These are phyloP conservation scores for Sanghuangporus sanghuang DNA, from an alignment of 1,284 basidiomycete species.

Conservation along the genomic window DNA sequence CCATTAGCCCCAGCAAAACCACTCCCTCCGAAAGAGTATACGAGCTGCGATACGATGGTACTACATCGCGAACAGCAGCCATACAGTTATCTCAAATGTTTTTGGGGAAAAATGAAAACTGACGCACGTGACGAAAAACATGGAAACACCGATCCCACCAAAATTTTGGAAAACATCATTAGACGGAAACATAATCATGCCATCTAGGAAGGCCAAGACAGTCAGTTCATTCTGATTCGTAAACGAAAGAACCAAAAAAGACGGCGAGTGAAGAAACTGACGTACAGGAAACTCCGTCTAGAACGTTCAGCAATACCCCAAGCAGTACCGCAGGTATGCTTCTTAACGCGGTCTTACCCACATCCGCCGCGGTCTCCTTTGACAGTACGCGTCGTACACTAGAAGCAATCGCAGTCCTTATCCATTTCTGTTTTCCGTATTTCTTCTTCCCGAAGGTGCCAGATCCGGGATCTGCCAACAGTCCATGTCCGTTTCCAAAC, in stretches of 20 bases:
- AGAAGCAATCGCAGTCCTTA: background rate
- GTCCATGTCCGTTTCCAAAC: background rate
- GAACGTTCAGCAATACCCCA: conserved; percentile 83
- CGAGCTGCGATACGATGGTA: conserved; percentile 77
- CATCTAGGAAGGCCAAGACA: conserved; percentile 39
- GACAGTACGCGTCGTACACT: background rate
- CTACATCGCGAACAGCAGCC: conserved; percentile 29
- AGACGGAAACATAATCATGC: conserved; percentile 90
- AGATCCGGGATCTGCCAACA: background rate
- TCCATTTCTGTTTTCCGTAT: background rate
- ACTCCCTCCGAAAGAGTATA: conserved; percentile 84
- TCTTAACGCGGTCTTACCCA: background rate
- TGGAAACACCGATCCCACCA: conserved; percentile 88
- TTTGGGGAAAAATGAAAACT: conserved; percentile 11
- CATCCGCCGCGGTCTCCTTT: background rate
- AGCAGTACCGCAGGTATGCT: conserved; percentile 79
- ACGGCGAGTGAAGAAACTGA: conserved; percentile 20
- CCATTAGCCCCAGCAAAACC: conserved; percentile 90
- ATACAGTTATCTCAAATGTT: background rate
- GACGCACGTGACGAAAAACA: conserved; percentile 85
- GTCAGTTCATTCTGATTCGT: background rate
- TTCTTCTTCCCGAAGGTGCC: background rate
- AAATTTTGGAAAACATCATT: conserved; percentile 77
- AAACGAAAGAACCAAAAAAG: background rate
- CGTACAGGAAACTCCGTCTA: conserved; percentile 90